Conservation (phyloP, 2,329 filamentous ascomycete genomes). For the Trichoderma polysporum region DNA sequence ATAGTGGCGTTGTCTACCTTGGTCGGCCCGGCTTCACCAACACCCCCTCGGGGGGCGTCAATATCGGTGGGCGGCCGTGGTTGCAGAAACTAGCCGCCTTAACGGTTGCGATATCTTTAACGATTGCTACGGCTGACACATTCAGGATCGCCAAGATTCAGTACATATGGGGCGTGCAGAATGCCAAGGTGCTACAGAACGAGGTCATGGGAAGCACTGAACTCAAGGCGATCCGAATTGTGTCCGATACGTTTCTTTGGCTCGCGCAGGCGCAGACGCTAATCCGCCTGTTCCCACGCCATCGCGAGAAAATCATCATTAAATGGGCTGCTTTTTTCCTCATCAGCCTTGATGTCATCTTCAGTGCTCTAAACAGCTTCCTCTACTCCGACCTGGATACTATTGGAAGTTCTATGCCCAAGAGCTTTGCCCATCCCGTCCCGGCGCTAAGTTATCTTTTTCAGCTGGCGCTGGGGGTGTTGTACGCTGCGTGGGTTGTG, state of each 20-base stretch:
- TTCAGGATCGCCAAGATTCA: conserved; percentile 81
- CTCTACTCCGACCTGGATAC: conserved; percentile 52
- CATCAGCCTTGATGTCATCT: conserved; percentile 86
- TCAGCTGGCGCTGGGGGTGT: conserved; percentile 77
- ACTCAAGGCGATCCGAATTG: conserved; percentile 84
- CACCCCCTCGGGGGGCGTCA: conserved; percentile 74
- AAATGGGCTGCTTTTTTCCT: conserved; percentile 97
- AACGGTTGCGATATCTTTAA: conserved; percentile 79
- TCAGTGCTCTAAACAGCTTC: conserved; percentile 90
- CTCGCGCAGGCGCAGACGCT: conserved; percentile 95
- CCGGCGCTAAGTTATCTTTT: conserved; percentile 90
- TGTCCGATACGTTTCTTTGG: conserved; percentile 96
- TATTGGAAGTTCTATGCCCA: conserved; percentile 59
- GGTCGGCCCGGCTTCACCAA: conserved; percentile 82
- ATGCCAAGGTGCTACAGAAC: conserved; percentile 71
- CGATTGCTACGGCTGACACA: conserved; percentile 89
- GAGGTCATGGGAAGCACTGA: conserved; percentile 81
- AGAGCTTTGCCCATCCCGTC: conserved; percentile 82
- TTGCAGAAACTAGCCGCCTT: conserved; percentile 79
- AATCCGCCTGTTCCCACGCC: conserved; percentile 91
- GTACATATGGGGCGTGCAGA: conserved; percentile 76
- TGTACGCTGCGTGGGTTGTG: conserved; percentile 92
- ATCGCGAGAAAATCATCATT: conserved; percentile 96
- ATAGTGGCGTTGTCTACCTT: conserved; percentile 79
- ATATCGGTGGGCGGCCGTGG: conserved; percentile 89